Percentiles rank a stretch among this genome's conserved stretches.
These are phyloP conservation scores for Saksenaea oblongispora DNA, from an alignment of 371 early-diverging fungal species.

Conservation along the genomic window DNA sequence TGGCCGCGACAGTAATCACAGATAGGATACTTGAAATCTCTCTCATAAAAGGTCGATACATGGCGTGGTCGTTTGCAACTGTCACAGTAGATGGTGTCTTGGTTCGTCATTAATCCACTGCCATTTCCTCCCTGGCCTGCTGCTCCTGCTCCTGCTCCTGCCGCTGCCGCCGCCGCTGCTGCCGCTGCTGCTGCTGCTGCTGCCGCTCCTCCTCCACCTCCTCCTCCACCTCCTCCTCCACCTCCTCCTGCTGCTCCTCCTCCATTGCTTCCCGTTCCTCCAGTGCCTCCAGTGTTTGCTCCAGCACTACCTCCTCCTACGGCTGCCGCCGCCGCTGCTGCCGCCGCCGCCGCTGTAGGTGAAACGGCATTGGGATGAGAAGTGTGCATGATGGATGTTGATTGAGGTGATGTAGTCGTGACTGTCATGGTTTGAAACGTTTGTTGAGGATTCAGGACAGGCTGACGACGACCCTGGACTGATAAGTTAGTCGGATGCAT, in stretches of 20 bases:
- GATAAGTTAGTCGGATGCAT: constrained; percentile 1
- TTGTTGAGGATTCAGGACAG: not conserved
- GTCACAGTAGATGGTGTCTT: not conserved
- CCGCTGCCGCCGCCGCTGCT: constrained; percentile 9
- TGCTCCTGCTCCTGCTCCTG: constrained; percentile 15
- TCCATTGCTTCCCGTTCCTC: constrained; percentile 1
- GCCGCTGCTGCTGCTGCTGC: constrained; percentile 6
- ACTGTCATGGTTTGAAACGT: constrained; percentile 3
- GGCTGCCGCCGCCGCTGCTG: not conserved
- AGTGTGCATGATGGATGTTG: not conserved
- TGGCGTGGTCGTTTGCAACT: not conserved
- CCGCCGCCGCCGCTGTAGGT: not conserved
- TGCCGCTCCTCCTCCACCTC: constrained; percentile 13
- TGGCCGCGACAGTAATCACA: not conserved
- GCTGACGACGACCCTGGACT: not conserved
- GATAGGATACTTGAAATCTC: not conserved
- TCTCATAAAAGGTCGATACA: not conserved
- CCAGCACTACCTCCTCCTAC: not conserved
- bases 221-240: constrained; percentile 4
- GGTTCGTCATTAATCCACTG: not conserved
- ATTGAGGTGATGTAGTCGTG: constrained; percentile 3
- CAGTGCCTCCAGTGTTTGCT: not conserved
- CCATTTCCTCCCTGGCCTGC: constrained; percentile 5
- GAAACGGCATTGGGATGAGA: not conserved
- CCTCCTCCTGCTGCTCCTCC: constrained; percentile 3